These are phyloP conservation scores for Haplosporangium gracile DNA, from an alignment of 192 early-diverging fungal genomes.

Conservation along the genomic window DNA sequence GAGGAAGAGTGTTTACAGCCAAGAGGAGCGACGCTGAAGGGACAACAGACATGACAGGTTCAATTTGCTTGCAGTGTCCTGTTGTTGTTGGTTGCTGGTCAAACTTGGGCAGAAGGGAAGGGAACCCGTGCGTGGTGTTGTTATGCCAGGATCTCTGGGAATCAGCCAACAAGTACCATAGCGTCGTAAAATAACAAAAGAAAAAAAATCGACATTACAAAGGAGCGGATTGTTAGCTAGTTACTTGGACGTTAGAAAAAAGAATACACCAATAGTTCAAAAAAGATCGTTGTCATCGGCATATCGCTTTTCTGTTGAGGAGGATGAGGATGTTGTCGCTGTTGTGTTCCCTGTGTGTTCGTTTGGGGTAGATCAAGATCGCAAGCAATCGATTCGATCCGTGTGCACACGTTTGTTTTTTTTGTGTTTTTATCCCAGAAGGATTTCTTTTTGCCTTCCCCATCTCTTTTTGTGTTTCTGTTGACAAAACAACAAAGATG, in stretches of 20 bases:
- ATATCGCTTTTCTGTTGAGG: too few relatives aligned
- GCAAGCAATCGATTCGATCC: not conserved
- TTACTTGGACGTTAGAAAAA: not conserved
- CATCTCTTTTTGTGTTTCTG: not conserved
- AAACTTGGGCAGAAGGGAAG: not conserved
- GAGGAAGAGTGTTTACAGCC: not conserved
- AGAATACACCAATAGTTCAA: not conserved
- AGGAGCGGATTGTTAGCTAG: not conserved
- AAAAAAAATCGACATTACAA: not conserved
- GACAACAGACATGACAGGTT: not conserved
- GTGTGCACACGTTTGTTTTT: not conserved
- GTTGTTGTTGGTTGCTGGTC: not conserved
- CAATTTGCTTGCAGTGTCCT: not conserved
- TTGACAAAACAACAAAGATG: not conserved
- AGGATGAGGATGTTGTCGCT: not conserved
- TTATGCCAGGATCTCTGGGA: conserved; percentile 1
- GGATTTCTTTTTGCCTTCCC: not conserved
- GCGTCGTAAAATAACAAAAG: too few relatives aligned
- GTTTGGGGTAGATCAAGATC: not conserved
- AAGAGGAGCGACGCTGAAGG: not conserved
- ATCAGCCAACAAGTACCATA: not conserved
- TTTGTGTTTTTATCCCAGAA: not conserved
- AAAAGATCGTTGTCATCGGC: not conserved
- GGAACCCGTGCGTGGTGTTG: too few relatives aligned
- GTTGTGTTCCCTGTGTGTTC: not conserved